A percentile compares a stretch with the other conserved stretches of the same genome.
Conservation (phyloP, 805 yeast species). For the Metschnikowia anglica region DNA sequence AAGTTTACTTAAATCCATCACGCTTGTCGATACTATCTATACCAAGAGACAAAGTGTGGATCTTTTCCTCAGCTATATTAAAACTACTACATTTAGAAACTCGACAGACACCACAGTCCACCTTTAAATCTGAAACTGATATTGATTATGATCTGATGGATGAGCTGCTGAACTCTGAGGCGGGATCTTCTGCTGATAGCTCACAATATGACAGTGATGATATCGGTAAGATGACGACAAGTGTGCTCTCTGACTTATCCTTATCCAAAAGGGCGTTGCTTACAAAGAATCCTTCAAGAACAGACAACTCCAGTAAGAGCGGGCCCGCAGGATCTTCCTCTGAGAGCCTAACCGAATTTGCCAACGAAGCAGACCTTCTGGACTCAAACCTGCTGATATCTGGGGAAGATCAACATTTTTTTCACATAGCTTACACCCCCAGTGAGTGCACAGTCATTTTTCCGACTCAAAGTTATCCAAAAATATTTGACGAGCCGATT, state of each 20-base stretch:
- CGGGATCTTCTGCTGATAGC: slow-evolving; percentile 4
- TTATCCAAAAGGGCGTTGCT: slow-evolving; percentile 1
- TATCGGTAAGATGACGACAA: background rate
- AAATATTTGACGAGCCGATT: slow-evolving; percentile 42
- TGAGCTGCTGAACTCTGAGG: slow-evolving; percentile 6
- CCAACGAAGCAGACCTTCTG: slow-evolving; percentile 6
- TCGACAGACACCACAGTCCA: slow-evolving; percentile 12
- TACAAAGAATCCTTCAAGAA: slow-evolving; percentile 10
- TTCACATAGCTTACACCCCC: slow-evolving; percentile 63
- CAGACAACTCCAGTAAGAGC: slow-evolving; percentile 34
- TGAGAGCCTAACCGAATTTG: slow-evolving; percentile 5
- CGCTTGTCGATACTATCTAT: slow-evolving; percentile 51
- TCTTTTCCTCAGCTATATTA: slow-evolving; percentile 52
- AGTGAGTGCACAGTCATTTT: slow-evolving; percentile 63
- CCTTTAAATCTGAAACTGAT: slow-evolving; percentile 6
- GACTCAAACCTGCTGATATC: slow-evolving; percentile 1
- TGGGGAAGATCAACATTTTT: slow-evolving; percentile 45
- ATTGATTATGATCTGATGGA: background rate
- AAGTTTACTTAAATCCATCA: slow-evolving; percentile 48
- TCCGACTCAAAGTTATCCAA: slow-evolving; percentile 37
- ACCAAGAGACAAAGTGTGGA: slow-evolving; percentile 52
- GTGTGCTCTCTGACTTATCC: slow-evolving; percentile 5
- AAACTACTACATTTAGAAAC: slow-evolving; percentile 44
- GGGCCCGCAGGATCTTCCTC: slow-evolving; percentile 11
- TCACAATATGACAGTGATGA: slow-evolving; percentile 7